Evolutionary conservation across 257 asterid genomes (phyloP).

Genomic region (Paraleonurus japonicus): DNA sequence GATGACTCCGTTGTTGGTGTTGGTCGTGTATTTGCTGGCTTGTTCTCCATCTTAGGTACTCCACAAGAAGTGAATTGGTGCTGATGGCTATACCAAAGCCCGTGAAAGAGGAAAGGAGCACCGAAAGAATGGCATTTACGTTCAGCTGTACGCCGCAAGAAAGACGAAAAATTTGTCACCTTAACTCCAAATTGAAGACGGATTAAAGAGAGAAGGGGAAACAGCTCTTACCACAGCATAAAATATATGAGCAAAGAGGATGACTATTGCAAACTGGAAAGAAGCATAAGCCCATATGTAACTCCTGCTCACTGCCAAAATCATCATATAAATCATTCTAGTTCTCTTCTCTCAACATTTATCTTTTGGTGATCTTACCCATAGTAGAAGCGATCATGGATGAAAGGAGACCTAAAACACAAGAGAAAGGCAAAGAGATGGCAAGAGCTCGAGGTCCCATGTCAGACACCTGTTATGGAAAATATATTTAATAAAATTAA

Average conservation of each 20-base stretch:
- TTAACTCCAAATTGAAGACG: neutral
- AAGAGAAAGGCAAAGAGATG: constrained; percentile 87
- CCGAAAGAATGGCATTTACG: constrained; percentile 71
- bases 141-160: constrained; percentile 58
- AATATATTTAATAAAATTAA: neutral
- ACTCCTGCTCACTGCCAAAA: constrained; percentile 79
- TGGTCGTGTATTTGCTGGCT: constrained; percentile 37
- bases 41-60: constrained; percentile 86
- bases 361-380: constrained; percentile 51
- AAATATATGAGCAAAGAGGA: constrained; percentile 90
- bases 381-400: constrained; percentile 92
- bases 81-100: constrained; percentile 94
- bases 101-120: constrained; percentile 92
- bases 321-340: constrained; percentile 11
- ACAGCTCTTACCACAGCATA: constrained; percentile 65
- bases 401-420: constrained; percentile 85
- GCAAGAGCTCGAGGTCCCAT: constrained; percentile 94
- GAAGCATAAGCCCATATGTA: constrained; percentile 98
- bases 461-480: constrained; percentile 64
- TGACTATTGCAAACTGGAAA: constrained; percentile 93
- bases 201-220: constrained; percentile 8
- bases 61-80: constrained; percentile 85
- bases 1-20: neutral
- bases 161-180: neutral
- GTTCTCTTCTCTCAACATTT: neutral